Evolutionary conservation across 495 filamentous ascomycete genomes (phyloP).

Genomic region (Hypoxylon subgilvum): DNA sequence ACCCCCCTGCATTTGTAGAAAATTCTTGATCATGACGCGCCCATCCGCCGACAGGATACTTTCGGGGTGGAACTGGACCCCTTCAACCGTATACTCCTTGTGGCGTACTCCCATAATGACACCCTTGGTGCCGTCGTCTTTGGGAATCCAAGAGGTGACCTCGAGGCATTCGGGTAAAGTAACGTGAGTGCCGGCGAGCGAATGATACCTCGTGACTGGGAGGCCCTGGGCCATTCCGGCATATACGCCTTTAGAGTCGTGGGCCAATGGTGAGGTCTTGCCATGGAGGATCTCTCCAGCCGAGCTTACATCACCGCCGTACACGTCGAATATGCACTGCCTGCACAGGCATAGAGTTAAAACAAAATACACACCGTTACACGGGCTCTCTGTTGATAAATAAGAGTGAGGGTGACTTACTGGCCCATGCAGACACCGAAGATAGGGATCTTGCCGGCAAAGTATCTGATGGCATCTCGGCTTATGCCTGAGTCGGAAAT

Average conservation of each 20-base stretch:
- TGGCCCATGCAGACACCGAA: conserved; percentile 98
- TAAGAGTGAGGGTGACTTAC: conserved; percentile 52
- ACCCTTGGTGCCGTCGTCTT: conserved; percentile 65
- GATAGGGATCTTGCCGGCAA: conserved; percentile 95
- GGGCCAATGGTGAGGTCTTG: conserved; percentile 88
- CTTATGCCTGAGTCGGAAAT: conserved; percentile 88
- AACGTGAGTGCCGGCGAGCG: conserved; percentile 88
- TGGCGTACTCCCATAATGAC: conserved; percentile 98
- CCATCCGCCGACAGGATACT: conserved; percentile 93
- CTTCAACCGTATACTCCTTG: conserved; percentile 86
- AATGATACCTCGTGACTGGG: conserved; percentile 94
- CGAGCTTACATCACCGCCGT: conserved; percentile 87
- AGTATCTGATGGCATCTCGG: conserved; percentile 86
- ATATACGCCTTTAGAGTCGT: conserved; percentile 90
- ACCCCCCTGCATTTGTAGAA: conserved; percentile 81
- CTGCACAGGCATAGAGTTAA: conserved; percentile 36
- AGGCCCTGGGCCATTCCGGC: conserved; percentile 75
- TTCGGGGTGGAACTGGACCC: conserved; percentile 97
- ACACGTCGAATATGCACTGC: conserved; percentile 92
- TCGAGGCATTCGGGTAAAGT: conserved; percentile 88
- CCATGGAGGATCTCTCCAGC: conserved; percentile 97
- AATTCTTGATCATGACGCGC: conserved; percentile 88
- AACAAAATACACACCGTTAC: no score
- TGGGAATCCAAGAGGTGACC: conserved; percentile 87
- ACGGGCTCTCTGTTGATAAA: no score